phyloP scores from a whole-genome alignment of 1,284 basidiomycete species.

The Trametes hirsuta region DNA sequence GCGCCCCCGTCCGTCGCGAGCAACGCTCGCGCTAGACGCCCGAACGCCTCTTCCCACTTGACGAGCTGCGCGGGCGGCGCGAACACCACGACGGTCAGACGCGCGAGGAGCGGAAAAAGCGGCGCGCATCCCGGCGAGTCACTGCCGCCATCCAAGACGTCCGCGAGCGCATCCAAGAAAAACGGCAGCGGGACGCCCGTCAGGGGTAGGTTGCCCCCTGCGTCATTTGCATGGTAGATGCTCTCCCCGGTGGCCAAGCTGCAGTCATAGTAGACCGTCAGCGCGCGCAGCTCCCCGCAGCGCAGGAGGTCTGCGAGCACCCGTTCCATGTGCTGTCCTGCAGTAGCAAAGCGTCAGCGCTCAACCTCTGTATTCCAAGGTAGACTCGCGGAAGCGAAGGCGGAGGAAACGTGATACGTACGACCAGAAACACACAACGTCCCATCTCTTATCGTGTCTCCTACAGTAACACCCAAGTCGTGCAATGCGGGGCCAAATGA shows the following conservation, averaged over 20 bases:
- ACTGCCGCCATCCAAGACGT: neutral
- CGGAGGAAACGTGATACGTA: neutral
- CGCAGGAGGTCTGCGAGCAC: neutral
- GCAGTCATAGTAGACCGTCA: neutral
- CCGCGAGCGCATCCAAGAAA: neutral
- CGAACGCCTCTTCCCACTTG: neutral
- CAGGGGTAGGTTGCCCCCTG: too few species aligned
- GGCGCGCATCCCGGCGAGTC: neutral
- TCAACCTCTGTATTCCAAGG: neutral
- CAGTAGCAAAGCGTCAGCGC: neutral
- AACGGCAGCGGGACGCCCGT: neutral
- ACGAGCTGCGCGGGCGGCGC: neutral
- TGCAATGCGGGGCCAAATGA: too few species aligned
- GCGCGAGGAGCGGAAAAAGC: neutral
- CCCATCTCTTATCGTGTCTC: too few species aligned
- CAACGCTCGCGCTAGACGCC: neutral
- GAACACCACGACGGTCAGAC: neutral
- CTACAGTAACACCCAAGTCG: too few species aligned
- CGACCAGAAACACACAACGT: neutral
- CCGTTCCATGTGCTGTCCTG: neutral
- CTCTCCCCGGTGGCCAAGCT: too few species aligned
- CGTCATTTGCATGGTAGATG: neutral
- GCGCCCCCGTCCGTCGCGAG: neutral
- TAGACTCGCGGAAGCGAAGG: neutral
- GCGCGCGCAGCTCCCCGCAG: neutral